A percentile compares a stretch with the other conserved stretches of the same genome.
Conservation (phyloP, 768 basidiomycete species). For the Roridomyces roridus region DNA sequence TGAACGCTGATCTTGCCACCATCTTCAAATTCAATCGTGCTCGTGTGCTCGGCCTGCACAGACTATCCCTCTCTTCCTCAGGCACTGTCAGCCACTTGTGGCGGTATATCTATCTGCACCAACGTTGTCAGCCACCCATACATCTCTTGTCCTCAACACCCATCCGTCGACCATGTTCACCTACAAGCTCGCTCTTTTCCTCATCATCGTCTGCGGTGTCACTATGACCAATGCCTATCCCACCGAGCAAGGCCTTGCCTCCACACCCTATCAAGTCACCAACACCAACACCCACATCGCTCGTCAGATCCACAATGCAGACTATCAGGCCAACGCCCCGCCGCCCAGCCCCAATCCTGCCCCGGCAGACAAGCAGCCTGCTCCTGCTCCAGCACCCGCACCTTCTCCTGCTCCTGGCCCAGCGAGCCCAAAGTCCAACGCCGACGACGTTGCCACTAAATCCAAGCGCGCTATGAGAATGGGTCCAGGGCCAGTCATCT, state of each 20-base stretch:
- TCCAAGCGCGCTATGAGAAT: too few relatives aligned
- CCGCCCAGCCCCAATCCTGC: constrained; percentile 7
- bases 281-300: background rate
- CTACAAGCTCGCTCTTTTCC: constrained; percentile 20
- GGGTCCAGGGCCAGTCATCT: too few relatives aligned
- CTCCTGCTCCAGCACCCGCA: background rate
- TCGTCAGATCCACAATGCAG: constrained; percentile 23
- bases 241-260: background rate
- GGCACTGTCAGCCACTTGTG: constrained; percentile 5
- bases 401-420: background rate
- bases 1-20: background rate
- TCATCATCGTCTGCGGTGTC: constrained; percentile 7
- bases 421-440: background rate
- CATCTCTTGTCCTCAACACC: constrained; percentile 14
- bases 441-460: too few relatives aligned
- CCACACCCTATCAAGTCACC: background rate
- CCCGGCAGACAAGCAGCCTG: background rate
- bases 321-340: constrained; percentile 15
- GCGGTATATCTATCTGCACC: too few relatives aligned
- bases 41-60: too few relatives aligned
- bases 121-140: background rate
- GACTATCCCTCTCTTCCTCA: too few relatives aligned
- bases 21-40: too few relatives aligned
- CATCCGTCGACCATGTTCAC: constrained; percentile 6
- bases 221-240: constrained; percentile 16